Evolutionary conservation across 2,329 filamentous ascomycete species (phyloP).

Genomic region (Emericellopsis cladophorae): DNA sequence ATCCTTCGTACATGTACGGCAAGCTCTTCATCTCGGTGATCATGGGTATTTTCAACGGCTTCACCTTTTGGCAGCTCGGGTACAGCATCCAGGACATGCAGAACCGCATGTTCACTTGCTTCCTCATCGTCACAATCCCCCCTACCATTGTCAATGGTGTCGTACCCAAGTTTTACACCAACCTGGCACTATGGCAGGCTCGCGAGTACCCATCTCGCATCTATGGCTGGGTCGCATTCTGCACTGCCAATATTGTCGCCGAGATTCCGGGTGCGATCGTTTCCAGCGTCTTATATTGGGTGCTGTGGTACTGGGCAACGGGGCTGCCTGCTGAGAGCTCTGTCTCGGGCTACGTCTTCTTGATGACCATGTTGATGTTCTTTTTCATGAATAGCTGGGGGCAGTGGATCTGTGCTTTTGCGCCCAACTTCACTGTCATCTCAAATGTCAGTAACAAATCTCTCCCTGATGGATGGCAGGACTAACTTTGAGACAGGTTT

Average conservation of each 20-base stretch:
- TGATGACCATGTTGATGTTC: conserved; percentile 70
- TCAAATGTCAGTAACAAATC: conserved; percentile 39
- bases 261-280: conserved; percentile 62
- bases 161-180: conserved; percentile 66
- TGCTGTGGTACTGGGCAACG: conserved; percentile 65
- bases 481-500: conserved; percentile 21
- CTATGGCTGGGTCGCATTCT: conserved; percentile 68
- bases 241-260: conserved; percentile 57
- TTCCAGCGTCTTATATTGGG: conserved; percentile 53
- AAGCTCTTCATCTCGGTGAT: conserved; percentile 63
- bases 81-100: conserved; percentile 57
- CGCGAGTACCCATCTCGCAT: conserved; percentile 63
- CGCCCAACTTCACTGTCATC: conserved; percentile 67
- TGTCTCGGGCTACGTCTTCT: conserved; percentile 61
- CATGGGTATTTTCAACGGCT: conserved; percentile 66
- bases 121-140: conserved; percentile 52
- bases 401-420: conserved; percentile 76
- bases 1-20: conserved; percentile 64
- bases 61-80: conserved; percentile 63
- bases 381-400: conserved; percentile 66
- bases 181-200: conserved; percentile 60
- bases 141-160: conserved; percentile 62
- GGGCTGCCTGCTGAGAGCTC: conserved; percentile 54
- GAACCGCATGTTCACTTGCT: conserved; percentile 64
- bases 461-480: background rate